Evolutionary conservation across 768 basidiomycete genomes (phyloP), one percentile per base, ranked within the genome.

Genomic region (Russula dissimulans): DNA sequence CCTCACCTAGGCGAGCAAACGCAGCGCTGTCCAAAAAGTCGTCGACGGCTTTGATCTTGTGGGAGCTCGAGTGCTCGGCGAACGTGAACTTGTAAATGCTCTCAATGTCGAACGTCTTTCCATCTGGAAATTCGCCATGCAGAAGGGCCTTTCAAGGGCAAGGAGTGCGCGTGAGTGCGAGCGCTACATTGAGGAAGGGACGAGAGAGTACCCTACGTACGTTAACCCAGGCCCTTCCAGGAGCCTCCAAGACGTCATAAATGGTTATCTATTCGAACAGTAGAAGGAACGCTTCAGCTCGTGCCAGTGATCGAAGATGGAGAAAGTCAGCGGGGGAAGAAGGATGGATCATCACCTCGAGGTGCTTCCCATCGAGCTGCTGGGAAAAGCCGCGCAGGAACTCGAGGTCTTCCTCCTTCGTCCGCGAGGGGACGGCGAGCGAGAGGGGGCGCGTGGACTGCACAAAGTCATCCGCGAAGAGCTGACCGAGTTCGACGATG

Each of bases 391-490:
- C 43, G 5, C 26, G 4, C 10, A 61, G 44, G 29, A 51, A 61
- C 26, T 26, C 50, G 29, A 61, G 36, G 39, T 61, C 49, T 4
- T 61, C 60, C 29, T 51, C 44, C 22, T 52, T 61, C 2, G 26
- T 56, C 55, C 44, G 38, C 8, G 38, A 22, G 15, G 49, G 43
- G 2, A 61, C 22, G 4, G 18, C 4, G 29, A 57, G 29, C 0
- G 55, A 45, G 0, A 7, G 31, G 2, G 60, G 60, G 0, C 1
- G 18, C 36, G 60, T 61, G 15, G 55, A 39, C 49, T 56, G 60
- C 1, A 52, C 50, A 39, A 61, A 61, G 26, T 56, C 60, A 10
- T 61, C 60, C 15, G 29, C 11, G 55, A 56, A 51, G 6, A 56
- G 31, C 6, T 45, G 45, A 1, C 15, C 49, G 36, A 61, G 1